Conservation (phyloP, 2,329 filamentous ascomycete species). For the Calonectria naviculata region DNA sequence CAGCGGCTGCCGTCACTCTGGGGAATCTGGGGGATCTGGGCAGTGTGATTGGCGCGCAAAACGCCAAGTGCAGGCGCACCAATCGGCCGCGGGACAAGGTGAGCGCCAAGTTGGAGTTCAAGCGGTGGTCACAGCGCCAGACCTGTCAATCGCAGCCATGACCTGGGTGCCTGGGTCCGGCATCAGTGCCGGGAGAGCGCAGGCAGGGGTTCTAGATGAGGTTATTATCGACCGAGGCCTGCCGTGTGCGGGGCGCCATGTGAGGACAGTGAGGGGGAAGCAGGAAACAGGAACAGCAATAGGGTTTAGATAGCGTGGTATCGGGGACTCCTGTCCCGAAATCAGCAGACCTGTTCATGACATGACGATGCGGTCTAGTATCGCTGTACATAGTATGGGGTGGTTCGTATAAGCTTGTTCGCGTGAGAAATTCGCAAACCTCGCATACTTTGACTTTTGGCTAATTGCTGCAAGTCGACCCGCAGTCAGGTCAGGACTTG, state of each 20-base stretch:
- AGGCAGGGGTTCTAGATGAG: conserved; percentile 10
- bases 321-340: conserved; percentile 17
- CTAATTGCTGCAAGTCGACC: background rate
- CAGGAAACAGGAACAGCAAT: background rate
- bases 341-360: conserved; percentile 10
- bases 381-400: background rate
- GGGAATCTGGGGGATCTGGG: conserved; percentile 17
- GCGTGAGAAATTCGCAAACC: background rate
- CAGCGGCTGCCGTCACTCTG: conserved; percentile 5
- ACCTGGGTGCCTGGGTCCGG: background rate
- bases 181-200: background rate
- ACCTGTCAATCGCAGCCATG: conserved; percentile 4
- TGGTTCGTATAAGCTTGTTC: background rate
- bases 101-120: conserved; percentile 9
- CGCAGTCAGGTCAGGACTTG: conserved; percentile 1
- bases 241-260: conserved; percentile 19
- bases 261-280: conserved; percentile 1
- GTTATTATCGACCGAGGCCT: conserved; percentile 12
- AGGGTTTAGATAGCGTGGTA: conserved; percentile 8
- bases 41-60: conserved; percentile 22
- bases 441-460: background rate
- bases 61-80: conserved; percentile 18
- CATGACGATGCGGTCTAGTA: background rate
- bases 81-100: conserved; percentile 12
- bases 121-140: conserved; percentile 5